phyloP scores from a whole-genome alignment of 495 filamentous ascomycete genomes.

The Neurospora sp. region DNA sequence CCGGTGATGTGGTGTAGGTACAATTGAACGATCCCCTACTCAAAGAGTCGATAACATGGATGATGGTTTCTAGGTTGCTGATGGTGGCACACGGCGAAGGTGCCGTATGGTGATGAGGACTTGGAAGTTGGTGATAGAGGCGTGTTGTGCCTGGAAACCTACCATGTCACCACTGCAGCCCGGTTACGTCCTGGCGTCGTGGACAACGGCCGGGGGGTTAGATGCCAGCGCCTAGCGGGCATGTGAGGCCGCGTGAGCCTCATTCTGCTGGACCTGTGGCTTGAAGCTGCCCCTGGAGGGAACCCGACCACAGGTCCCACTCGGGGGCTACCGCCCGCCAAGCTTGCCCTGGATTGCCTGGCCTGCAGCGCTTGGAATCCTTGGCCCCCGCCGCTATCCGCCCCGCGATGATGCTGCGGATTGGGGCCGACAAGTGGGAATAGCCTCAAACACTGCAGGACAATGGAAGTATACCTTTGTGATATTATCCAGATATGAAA shows the following conservation, averaged over 20 bases:
- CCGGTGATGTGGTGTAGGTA: neutral
- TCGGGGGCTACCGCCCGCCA: neutral
- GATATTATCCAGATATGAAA: neutral
- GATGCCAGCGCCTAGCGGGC: neutral
- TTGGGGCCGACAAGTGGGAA: neutral
- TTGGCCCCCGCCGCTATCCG: neutral
- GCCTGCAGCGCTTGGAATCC: neutral
- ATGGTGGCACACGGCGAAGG: neutral
- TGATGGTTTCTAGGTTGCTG: neutral
- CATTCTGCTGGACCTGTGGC: neutral
- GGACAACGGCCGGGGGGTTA: neutral
- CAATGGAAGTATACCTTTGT: neutral
- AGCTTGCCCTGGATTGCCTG: neutral
- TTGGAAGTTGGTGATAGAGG: neutral
- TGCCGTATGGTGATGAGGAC: neutral
- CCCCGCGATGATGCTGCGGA: neutral
- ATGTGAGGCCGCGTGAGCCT: neutral
- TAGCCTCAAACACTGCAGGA: neutral
- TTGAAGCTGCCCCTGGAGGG: neutral
- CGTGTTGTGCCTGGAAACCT: neutral
- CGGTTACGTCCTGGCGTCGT: slow-evolving; percentile 13
- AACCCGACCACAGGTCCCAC: neutral
- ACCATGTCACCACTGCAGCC: slow-evolving; percentile 5
- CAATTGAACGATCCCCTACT: neutral
- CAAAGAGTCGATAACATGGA: neutral